Percentiles rank a stretch among this genome's conserved stretches.
Evolutionary conservation across 1,284 basidiomycete genomes (phyloP).

Genomic region (Microbotryum lychnidis-dioicae): DNA sequence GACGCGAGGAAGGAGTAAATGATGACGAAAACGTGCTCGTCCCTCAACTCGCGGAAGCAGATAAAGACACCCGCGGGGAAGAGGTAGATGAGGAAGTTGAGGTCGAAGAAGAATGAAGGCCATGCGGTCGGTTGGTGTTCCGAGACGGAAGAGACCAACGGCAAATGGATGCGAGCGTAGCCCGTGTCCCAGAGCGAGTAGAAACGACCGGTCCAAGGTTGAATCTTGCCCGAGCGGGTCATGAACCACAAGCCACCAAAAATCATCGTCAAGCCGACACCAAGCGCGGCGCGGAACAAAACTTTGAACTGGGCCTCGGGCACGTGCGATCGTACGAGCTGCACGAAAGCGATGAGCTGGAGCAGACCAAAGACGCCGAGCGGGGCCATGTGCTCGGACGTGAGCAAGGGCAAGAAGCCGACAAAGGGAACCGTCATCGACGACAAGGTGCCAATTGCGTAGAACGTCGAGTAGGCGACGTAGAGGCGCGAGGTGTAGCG

Average conservation of each 20-base stretch:
- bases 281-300: constrained; percentile 68
- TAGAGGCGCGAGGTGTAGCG: constrained; percentile 87
- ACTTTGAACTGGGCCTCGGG: constrained; percentile 88
- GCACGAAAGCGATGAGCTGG: constrained; percentile 90
- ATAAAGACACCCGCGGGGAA: constrained; percentile 94
- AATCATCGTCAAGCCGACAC: constrained; percentile 52
- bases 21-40: constrained; percentile 98
- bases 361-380: constrained; percentile 95
- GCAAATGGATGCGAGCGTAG: constrained; percentile 54
- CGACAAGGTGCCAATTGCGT: constrained; percentile 89
- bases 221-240: constrained; percentile 92
- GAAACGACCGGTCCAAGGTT: constrained; percentile 98
- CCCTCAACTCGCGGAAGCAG: constrained; percentile 86
- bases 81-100: constrained; percentile 92
- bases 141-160: constrained; percentile 96
- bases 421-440: constrained; percentile 99
- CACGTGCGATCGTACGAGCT: constrained; percentile 79
- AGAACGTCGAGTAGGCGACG: constrained; percentile 94
- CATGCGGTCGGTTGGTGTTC: constrained; percentile 99
- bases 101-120: constrained; percentile 99
- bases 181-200: constrained; percentile 99
- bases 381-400: constrained; percentile 98
- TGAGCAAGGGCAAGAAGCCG: constrained; percentile 95
- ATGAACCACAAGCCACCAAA: constrained; percentile 45
- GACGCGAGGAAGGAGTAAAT: constrained; percentile 93